Evolutionary conservation across 768 basidiomycete species (phyloP).

Genomic region (Collybia sordida): DNA sequence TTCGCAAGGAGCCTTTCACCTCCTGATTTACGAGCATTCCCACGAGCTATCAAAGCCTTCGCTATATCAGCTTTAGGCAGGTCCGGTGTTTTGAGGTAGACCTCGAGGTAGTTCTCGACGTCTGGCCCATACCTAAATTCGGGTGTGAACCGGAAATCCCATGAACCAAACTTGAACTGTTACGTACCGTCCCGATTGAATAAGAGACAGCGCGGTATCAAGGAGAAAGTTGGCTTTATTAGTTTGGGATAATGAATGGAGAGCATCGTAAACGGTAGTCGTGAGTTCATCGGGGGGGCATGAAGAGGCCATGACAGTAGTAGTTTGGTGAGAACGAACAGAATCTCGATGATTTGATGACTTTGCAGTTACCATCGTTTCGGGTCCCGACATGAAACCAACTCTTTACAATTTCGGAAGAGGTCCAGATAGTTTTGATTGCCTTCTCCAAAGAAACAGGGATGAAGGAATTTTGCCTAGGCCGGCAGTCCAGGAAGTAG

Average conservation of each 20-base stretch:
- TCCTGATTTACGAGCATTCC: slow-evolving; percentile 53
- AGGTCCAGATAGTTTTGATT: too few relatives aligned
- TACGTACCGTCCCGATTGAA: slow-evolving; percentile 50
- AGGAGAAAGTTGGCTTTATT: slow-evolving; percentile 52
- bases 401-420: too few relatives aligned
- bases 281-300: slow-evolving; percentile 49
- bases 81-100: slow-evolving; percentile 62
- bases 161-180: background rate
- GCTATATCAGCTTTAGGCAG: slow-evolving; percentile 50
- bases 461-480: too few relatives aligned
- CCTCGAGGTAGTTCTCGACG: slow-evolving; percentile 66
- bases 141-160: background rate
- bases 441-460: too few relatives aligned
- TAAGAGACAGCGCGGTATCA: slow-evolving; percentile 46
- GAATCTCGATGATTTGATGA: background rate
- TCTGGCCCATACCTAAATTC: slow-evolving; percentile 55
- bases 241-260: slow-evolving; percentile 41
- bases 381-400: background rate
- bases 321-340: too few relatives aligned
- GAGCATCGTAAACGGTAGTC: slow-evolving; percentile 45
- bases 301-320: slow-evolving; percentile 16
- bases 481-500: too few relatives aligned
- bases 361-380: slow-evolving; percentile 5
- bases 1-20: slow-evolving; percentile 55
- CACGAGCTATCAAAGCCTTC: slow-evolving; percentile 56